phyloP scores from a whole-genome alignment of 805 yeast genomes.

The Saturnispora diversa region DNA sequence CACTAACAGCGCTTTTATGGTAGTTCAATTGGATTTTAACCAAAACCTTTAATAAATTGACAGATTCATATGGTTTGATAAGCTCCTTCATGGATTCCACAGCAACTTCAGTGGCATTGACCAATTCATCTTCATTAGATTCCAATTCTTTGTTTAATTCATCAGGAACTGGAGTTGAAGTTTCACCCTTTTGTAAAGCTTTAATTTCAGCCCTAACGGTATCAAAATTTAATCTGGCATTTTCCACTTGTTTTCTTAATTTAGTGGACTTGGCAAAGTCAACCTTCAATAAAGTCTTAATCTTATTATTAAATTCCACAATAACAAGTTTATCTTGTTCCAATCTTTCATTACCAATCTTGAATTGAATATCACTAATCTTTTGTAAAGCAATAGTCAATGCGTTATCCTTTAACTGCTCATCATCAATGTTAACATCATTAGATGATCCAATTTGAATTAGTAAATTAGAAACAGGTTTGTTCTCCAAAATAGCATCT shows the following conservation, averaged over 20 bases:
- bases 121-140: constrained; percentile 66
- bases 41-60: constrained; percentile 57
- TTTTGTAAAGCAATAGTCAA: constrained; percentile 47
- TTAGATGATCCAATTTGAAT: constrained; percentile 5
- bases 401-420: constrained; percentile 24
- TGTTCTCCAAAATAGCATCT: constrained; percentile 30
- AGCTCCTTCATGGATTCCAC: constrained; percentile 72
- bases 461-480: constrained; percentile 10
- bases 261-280: constrained; percentile 54
- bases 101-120: constrained; percentile 68
- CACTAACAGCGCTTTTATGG: constrained; percentile 43
- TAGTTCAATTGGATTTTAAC: constrained; percentile 63
- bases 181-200: constrained; percentile 29
- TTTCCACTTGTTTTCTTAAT: constrained; percentile 60
- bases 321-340: constrained; percentile 61
- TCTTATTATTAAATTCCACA: constrained; percentile 48
- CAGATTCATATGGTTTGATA: constrained; percentile 57
- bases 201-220: constrained; percentile 54
- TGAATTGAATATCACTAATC: constrained; percentile 48
- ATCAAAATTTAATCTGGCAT: constrained; percentile 64
- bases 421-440: constrained; percentile 2
- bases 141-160: constrained; percentile 46
- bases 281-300: constrained; percentile 44
- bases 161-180: constrained; percentile 38
- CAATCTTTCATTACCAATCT: constrained; percentile 58